Conservation (phyloP, 2,329 filamentous ascomycete species). For the Rutstroemia sp. region DNA sequence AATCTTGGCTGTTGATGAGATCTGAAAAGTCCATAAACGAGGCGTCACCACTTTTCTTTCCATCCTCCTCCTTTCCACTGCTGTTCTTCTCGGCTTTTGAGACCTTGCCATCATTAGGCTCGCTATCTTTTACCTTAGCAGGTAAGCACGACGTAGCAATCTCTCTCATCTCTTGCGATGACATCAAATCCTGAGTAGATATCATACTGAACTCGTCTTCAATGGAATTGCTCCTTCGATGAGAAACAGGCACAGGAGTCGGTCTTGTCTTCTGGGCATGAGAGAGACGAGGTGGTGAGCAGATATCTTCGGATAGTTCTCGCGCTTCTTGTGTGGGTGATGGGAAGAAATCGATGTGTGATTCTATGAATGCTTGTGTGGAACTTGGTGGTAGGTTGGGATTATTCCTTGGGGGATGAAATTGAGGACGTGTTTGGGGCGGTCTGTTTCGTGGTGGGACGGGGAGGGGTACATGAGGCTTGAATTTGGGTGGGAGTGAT, state of each 20-base stretch:
- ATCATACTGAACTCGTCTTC: conserved; percentile 16
- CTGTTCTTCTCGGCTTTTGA: too few species aligned
- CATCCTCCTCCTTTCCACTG: background rate
- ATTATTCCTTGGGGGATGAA: background rate
- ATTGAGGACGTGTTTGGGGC: background rate
- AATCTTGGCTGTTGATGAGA: background rate
- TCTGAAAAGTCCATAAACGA: background rate
- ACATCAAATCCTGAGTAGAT: conserved; percentile 40
- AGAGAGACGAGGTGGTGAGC: background rate
- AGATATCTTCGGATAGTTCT: conserved; percentile 39
- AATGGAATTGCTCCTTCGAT: background rate
- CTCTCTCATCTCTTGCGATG: conserved; percentile 41
- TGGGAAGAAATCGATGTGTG: conserved; percentile 45
- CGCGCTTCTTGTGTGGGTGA: conserved; percentile 48
- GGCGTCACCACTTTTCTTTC: too few species aligned
- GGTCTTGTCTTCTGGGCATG: too few species aligned
- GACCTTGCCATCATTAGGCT: background rate
- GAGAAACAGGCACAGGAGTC: too few species aligned
- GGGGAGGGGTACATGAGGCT: background rate
- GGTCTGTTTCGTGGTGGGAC: background rate
- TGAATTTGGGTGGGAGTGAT: conserved; percentile 6
- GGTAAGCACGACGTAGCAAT: conserved; percentile 17
- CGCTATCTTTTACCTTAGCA: background rate
- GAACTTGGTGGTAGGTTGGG: conserved; percentile 31
- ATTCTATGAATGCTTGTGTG: conserved; percentile 45